Base-by-base conservation (phyloP, 768 basidiomycete species). In the Suillus subluteus region DNA sequence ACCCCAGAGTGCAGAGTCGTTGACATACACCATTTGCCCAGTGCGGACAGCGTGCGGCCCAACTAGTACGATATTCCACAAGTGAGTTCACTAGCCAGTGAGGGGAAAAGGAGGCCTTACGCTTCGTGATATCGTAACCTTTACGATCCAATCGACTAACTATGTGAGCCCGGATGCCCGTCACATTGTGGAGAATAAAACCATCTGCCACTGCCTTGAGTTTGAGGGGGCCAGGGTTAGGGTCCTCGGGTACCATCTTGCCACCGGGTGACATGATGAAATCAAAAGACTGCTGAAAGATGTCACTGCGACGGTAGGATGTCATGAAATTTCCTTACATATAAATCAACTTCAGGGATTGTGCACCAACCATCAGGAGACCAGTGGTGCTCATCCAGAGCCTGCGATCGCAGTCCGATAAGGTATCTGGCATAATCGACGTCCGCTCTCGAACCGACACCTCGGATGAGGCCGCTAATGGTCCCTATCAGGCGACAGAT, bases 51-150 rank as follows among this genome's bases (percentile, higher is more conserved):
- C 81, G 72, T 94, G 89, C 63, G 91, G 94, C 0, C 94, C 95
- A 72, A 96, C 94, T 96, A 66, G 13, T 46, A 54, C 30, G 43
- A 56, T 38, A 3, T 58, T 56, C 66, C 56, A 65, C 50, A 16
- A 66, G 9, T 35, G 37, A 56, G n/a, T 38, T 71, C 58, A 70
- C 46, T 62, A 32, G 32, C n/a, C 64, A 59, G 55, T 41, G 38
- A 2, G 62, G 55, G 13, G 40, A 13, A 67, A 44, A 11, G 65
- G 58, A 50, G 44, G 23, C 76, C 91, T 73, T 71, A 96, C 96
- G 80, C 81, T 88, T 93, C 41, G 91, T 85, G 63, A 98, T 84
- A 71, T 97, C 93, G 71, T 95, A 97, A 9, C 95, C 95, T 70
- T 83, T 89, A 15, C 90, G 90, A 71, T 96, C 95, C 63, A 95